Conservation (phyloP, 2,329 filamentous ascomycete genomes). For the Phoma sp. region DNA sequence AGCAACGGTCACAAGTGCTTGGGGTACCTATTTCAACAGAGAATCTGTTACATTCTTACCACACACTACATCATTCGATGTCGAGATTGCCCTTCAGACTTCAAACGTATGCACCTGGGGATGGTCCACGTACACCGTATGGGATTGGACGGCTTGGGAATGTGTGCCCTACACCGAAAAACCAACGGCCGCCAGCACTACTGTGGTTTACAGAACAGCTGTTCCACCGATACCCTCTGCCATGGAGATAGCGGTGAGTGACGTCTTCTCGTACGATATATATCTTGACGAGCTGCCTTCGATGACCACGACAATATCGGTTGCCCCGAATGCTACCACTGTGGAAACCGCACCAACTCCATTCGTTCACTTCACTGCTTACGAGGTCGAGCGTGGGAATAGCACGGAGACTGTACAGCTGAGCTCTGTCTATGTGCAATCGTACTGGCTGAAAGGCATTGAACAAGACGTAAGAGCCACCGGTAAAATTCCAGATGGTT, state of each 20-base stretch:
- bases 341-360: conserved; percentile 47
- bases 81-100: conserved; percentile 28
- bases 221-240: conserved; percentile 32
- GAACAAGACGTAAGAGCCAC: conserved; percentile 36
- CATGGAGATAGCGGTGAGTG: conserved; percentile 26
- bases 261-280: conserved; percentile 27
- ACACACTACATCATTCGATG: conserved; percentile 37
- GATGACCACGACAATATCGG: conserved; percentile 32
- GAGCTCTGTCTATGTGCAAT: conserved; percentile 44
- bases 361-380: conserved; percentile 54
- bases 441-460: conserved; percentile 45
- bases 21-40: conserved; percentile 27
- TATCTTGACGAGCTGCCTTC: conserved; percentile 19
- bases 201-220: conserved; percentile 36
- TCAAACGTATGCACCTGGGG: conserved; percentile 33
- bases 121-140: conserved; percentile 31
- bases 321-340: conserved; percentile 33
- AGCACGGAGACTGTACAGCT: conserved; percentile 47
- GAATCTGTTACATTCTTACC: conserved; percentile 29
- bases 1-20: conserved; percentile 28
- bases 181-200: conserved; percentile 43
- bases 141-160: conserved; percentile 28
- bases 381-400: conserved; percentile 50
- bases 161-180: conserved; percentile 35
- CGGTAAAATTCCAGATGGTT: conserved; percentile 45